Conservation (phyloP, 1,284 basidiomycete genomes). For the Ustanciosporium gigantosporum region DNA sequence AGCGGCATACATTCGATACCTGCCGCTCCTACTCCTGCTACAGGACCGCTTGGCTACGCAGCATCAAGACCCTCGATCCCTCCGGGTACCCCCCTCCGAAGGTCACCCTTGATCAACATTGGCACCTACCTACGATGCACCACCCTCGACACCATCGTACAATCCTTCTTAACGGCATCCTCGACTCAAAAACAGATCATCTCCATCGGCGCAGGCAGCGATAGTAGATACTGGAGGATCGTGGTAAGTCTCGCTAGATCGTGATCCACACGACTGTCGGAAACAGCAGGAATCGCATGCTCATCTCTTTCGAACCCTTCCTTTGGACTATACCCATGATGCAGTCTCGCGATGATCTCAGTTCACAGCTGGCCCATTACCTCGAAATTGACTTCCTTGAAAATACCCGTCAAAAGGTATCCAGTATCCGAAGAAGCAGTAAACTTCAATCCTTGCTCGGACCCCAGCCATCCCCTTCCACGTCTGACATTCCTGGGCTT, state of each 20-base stretch:
- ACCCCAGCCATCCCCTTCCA: no score
- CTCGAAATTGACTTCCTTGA: constrained; percentile 89
- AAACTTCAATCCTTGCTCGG: constrained; percentile 63
- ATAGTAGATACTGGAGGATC: constrained; percentile 88
- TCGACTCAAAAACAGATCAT: constrained; percentile 72
- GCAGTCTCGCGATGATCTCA: constrained; percentile 63
- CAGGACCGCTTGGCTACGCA: not conserved
- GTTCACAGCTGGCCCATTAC: constrained; percentile 66
- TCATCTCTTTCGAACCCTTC: no score
- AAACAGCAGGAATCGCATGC: no score
- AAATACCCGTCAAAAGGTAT: constrained; percentile 78
- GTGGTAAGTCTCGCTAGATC: constrained; percentile 76
- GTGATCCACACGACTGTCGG: not conserved
- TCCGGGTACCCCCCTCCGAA: constrained; percentile 64
- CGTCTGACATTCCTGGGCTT: not conserved
- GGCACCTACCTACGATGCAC: constrained; percentile 85
- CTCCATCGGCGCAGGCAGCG: constrained; percentile 87
- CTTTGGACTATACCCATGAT: no score
- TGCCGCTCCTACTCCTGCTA: not conserved
- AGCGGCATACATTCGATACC: no score
- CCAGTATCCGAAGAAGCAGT: constrained; percentile 74
- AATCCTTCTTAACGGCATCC: constrained; percentile 69
- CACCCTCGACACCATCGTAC: constrained; percentile 78
- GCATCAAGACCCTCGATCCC: no score
- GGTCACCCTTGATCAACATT: constrained; percentile 85